phyloP scores from a whole-genome alignment of 345 rosid species.

The Gossypium anomalum region DNA sequence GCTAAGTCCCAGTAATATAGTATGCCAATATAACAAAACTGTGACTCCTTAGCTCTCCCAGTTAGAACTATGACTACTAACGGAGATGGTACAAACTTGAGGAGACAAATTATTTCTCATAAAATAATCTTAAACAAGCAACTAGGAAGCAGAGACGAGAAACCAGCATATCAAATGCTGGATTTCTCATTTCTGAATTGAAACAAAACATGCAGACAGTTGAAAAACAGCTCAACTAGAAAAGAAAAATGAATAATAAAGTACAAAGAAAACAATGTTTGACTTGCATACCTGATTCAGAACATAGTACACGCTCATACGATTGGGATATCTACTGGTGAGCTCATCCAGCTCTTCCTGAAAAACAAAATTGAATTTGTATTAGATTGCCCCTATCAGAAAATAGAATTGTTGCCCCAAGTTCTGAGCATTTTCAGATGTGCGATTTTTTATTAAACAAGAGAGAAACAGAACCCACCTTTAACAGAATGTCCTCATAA shows the following conservation, averaged over 20 bases:
- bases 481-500: slow-evolving; percentile 83
- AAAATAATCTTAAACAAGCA: background rate
- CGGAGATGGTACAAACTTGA: background rate
- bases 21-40: background rate
- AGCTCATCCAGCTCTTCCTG: slow-evolving; percentile 63
- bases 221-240: background rate
- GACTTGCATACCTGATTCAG: slow-evolving; percentile 49
- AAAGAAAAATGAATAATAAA: background rate
- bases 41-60: background rate
- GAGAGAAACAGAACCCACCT: slow-evolving; percentile 35
- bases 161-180: background rate
- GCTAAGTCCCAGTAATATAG: too few species aligned
- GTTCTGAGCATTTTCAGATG: background rate
- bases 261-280: background rate
- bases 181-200: background rate
- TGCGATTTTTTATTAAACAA: background rate
- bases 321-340: slow-evolving; percentile 35
- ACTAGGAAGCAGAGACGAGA: background rate
- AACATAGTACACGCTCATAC: slow-evolving; percentile 51
- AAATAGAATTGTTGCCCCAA: background rate
- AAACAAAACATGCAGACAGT: background rate
- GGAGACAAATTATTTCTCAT: background rate
- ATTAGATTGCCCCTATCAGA: background rate
- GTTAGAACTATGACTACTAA: background rate
- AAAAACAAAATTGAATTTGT: slow-evolving; percentile 2